Conservation (phyloP, 495 filamentous ascomycete species). For the Tetracladium setigerum region DNA sequence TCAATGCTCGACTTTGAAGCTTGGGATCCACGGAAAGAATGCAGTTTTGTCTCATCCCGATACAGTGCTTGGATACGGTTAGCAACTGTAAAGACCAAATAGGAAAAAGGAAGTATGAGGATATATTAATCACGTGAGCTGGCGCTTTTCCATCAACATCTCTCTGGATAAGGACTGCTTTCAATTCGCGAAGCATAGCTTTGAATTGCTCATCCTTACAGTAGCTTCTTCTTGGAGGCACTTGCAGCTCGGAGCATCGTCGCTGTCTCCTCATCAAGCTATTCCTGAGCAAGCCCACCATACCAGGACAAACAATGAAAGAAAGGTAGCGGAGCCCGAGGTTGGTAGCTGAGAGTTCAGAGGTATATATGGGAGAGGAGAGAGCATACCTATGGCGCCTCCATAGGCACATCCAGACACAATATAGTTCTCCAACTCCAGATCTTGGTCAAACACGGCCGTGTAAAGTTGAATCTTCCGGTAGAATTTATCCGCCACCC, state of each 20-base stretch:
- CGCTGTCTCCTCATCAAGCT: too few species aligned
- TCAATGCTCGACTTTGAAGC: slow-evolving; percentile 79
- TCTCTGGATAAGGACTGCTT: background rate
- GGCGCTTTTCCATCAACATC: too few species aligned
- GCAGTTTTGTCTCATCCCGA: slow-evolving; percentile 80
- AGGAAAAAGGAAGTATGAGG: background rate
- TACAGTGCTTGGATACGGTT: slow-evolving; percentile 60
- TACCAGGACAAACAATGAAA: too few species aligned
- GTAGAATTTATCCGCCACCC: slow-evolving; percentile 85
- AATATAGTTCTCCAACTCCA: slow-evolving; percentile 93
- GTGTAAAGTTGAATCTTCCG: slow-evolving; percentile 90
- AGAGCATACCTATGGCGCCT: slow-evolving; percentile 73
- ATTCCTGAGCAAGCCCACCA: too few species aligned
- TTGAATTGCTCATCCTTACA: too few species aligned
- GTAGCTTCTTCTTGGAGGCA: too few species aligned
- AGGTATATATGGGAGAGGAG: background rate
- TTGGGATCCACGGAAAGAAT: slow-evolving; percentile 63
- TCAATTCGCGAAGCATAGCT: background rate
- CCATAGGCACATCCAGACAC: slow-evolving; percentile 90
- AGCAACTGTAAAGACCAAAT: background rate
- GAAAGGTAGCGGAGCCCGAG: too few species aligned
- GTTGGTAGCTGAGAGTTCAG: too few species aligned
- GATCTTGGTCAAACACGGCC: slow-evolving; percentile 79
- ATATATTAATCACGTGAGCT: background rate
- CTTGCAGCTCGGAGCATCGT: too few species aligned